Conservation (phyloP, 768 basidiomycete genomes). For the Stropharia rugosoannulata region DNA sequence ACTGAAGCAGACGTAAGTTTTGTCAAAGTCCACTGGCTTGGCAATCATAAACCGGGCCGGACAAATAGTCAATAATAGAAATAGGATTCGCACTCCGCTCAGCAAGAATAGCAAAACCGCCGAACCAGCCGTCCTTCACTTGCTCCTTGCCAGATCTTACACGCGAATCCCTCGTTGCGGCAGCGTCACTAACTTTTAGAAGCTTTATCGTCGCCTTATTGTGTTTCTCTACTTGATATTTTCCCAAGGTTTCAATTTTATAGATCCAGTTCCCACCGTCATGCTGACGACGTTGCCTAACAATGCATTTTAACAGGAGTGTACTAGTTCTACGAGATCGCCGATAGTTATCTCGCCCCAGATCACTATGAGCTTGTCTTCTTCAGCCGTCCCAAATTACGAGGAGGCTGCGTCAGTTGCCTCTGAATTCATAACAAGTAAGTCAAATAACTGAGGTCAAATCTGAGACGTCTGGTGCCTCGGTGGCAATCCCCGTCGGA, state of each 20-base stretch:
- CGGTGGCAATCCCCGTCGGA: background rate
- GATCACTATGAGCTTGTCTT: slow-evolving; percentile 18
- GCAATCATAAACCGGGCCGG: background rate
- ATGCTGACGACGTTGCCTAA: background rate
- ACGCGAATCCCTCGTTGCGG: background rate
- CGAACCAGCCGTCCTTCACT: slow-evolving; percentile 7
- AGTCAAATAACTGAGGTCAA: slow-evolving; percentile 14
- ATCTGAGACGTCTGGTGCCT: slow-evolving; percentile 4
- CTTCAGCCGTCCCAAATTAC: slow-evolving; percentile 27
- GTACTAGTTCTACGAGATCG: background rate
- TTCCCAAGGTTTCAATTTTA: background rate
- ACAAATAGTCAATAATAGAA: slow-evolving; percentile 1
- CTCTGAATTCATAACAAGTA: slow-evolving; percentile 45
- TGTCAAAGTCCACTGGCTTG: slow-evolving; percentile 1
- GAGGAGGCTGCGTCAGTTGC: slow-evolving; percentile 46
- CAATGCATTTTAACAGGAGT: background rate
- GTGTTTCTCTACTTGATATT: background rate
- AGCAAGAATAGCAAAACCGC: background rate
- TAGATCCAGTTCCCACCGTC: background rate
- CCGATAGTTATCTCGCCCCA: slow-evolving; percentile 3
- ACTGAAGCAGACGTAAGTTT: background rate
- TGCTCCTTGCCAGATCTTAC: slow-evolving; percentile 5
- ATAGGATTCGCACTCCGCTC: slow-evolving; percentile 5
- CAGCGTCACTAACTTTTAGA: background rate
- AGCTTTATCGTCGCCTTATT: background rate